These are phyloP conservation scores for Physaria fendleri DNA, from an alignment of 345 rosid species.

Conservation along the genomic window DNA sequence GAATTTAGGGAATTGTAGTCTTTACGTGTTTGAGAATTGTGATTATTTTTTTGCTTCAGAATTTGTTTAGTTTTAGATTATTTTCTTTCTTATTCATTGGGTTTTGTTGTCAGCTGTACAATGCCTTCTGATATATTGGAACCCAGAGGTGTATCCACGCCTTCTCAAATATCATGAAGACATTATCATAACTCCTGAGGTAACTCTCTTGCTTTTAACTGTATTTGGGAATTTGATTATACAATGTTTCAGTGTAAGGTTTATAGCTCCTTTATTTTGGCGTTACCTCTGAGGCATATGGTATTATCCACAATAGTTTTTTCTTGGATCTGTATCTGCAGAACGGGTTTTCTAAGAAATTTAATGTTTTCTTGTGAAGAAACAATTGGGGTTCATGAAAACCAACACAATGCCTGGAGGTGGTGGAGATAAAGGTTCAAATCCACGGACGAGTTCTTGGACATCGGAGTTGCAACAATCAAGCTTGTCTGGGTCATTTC, in stretches of 20 bases:
- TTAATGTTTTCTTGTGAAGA: constrained; percentile 42
- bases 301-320: too few relatives aligned
- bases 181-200: constrained; percentile 44
- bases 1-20: background rate
- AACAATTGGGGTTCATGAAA: constrained; percentile 58
- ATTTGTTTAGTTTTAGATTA: constrained; percentile 10
- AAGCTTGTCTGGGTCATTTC: constrained; percentile 33
- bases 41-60: too few relatives aligned
- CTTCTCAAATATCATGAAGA: constrained; percentile 41
- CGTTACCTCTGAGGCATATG: too few relatives aligned
- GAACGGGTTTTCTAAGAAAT: background rate
- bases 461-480: constrained; percentile 36
- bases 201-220: constrained; percentile 11
- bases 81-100: constrained; percentile 15
- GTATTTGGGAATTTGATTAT: background rate
- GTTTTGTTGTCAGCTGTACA: constrained; percentile 24
- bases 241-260: too few relatives aligned
- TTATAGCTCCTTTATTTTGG: too few relatives aligned
- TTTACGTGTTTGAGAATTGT: background rate
- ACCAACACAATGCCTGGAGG: constrained; percentile 48
- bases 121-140: constrained; percentile 69
- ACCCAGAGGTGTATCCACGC: constrained; percentile 31
- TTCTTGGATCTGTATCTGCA: background rate
- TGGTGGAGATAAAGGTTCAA: constrained; percentile 33
- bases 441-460: constrained; percentile 34